Percentiles rank a stretch among this genome's conserved stretches.
Conservation (phyloP, 768 basidiomycete species). For the Lanmaoa rubissima region DNA sequence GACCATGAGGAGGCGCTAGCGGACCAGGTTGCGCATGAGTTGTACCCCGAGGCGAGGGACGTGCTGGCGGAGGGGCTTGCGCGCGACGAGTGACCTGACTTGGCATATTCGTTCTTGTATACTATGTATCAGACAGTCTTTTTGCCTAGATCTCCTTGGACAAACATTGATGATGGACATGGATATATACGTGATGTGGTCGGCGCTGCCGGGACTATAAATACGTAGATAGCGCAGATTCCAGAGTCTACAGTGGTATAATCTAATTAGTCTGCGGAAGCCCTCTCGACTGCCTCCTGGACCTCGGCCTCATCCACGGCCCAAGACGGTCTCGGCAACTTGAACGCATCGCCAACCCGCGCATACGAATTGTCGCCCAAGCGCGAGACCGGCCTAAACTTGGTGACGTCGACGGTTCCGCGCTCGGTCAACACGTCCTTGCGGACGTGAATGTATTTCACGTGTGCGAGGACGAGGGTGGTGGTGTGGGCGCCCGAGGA, state of each 20-base stretch:
- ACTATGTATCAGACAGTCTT: not conserved
- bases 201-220: not conserved
- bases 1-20: constrained; percentile 51
- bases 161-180: not conserved
- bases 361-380: constrained; percentile 40
- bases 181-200: not conserved
- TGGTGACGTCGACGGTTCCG: constrained; percentile 36
- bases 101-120: not conserved
- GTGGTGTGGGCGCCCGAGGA: constrained; percentile 22
- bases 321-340: constrained; percentile 14
- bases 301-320: constrained; percentile 9
- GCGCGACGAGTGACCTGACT: constrained; percentile 3
- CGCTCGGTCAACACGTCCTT: constrained; percentile 37
- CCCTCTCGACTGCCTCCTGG: constrained; percentile 2
- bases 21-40: constrained; percentile 50
- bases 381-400: constrained; percentile 34
- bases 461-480: constrained; percentile 37
- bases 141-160: not conserved
- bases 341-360: constrained; percentile 24
- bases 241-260: no score
- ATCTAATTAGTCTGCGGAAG: not conserved
- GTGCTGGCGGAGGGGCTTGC: not conserved
- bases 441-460: constrained; percentile 43
- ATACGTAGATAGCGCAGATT: not conserved
- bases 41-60: constrained; percentile 43